Base-by-base conservation (phyloP, 345 rosid genomes). In the Citrus glauca region DNA sequence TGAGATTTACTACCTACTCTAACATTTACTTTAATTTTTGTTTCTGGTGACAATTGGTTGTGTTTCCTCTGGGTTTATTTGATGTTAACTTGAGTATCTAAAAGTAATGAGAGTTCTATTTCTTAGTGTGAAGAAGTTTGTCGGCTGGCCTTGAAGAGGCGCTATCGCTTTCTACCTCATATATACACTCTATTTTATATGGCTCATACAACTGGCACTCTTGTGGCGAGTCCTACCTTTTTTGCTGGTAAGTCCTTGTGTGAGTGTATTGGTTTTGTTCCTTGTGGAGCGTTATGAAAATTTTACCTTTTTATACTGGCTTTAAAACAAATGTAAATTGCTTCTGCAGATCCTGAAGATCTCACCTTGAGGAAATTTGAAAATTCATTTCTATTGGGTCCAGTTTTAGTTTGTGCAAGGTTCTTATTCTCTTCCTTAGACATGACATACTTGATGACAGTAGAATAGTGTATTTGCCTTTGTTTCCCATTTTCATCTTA, bases 91-190 rank as follows among this genome's bases (percentile, higher is more conserved):
- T 24, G 3, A 64, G 28, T 27, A 5, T 74, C 19, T 40, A 25
- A 38, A 61, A 70, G 62, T 77, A 68, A 80, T 64, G 64, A 73
- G n/a, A 38, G 30, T 79, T 83, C 30, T 66, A 6, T 77, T 71
- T 64, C 57, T 30, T 84, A 95, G 98, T 93, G 98, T 75, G 98
- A 95, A 82, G 97, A 93, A 83, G 97, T 95, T 65, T 93, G 98
- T 20, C 93, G 98, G 75, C 85, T 91, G 8, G 98, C 98, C 74
- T 78, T 95, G 85, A 91, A 81, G 89, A 90, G 98, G 87, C 97
- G 98, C 62, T 95, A 95, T 84, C 89, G 90, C 77, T 86, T 95
- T 68, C 75, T 95, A 79, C 97, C 95, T 55, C 94, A 90, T 85
- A 84, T 93, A 74, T 93, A 95, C 81, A 95, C 98, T 60, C 85